Percentiles rank a stretch among this genome's conserved stretches.
Conservation (phyloP, 495 filamentous ascomycete species). For the Neurospora sp. region DNA sequence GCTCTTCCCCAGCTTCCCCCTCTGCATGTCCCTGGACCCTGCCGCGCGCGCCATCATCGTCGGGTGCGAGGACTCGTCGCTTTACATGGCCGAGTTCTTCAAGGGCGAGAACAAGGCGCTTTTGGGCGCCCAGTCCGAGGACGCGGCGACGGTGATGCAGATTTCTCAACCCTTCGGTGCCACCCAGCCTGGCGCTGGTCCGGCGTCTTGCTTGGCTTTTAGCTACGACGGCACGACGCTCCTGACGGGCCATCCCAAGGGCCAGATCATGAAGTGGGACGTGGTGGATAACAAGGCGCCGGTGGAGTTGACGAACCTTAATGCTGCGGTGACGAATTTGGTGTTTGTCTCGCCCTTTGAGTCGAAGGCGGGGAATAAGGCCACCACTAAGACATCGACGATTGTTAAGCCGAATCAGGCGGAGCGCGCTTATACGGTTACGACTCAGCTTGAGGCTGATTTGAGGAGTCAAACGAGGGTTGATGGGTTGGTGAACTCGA, state of each 20-base stretch:
- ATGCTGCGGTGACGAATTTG: conserved; percentile 71
- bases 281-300: conserved; percentile 52
- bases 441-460: conserved; percentile 46
- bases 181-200: conserved; percentile 43
- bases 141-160: conserved; percentile 39
- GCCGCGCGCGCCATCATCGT: conserved; percentile 73
- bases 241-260: conserved; percentile 70
- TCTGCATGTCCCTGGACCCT: conserved; percentile 69
- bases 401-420: conserved; percentile 66
- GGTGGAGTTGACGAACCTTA: conserved; percentile 54
- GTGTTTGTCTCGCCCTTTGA: conserved; percentile 45
- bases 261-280: conserved; percentile 65
- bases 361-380: not conserved
- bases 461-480: conserved; percentile 26
- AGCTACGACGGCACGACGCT: conserved; percentile 76
- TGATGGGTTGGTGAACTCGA: conserved; percentile 25
- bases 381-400: conserved; percentile 40
- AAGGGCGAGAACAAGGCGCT: conserved; percentile 36
- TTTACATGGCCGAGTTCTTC: conserved; percentile 75
- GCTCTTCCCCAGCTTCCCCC: conserved; percentile 60
- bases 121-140: conserved; percentile 45
- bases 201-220: conserved; percentile 51
- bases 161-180: conserved; percentile 51
- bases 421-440: conserved; percentile 57
- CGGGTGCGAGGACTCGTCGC: conserved; percentile 71